Conservation (phyloP, 2,329 filamentous ascomycete genomes). For the Tolypocladium tropicale region DNA sequence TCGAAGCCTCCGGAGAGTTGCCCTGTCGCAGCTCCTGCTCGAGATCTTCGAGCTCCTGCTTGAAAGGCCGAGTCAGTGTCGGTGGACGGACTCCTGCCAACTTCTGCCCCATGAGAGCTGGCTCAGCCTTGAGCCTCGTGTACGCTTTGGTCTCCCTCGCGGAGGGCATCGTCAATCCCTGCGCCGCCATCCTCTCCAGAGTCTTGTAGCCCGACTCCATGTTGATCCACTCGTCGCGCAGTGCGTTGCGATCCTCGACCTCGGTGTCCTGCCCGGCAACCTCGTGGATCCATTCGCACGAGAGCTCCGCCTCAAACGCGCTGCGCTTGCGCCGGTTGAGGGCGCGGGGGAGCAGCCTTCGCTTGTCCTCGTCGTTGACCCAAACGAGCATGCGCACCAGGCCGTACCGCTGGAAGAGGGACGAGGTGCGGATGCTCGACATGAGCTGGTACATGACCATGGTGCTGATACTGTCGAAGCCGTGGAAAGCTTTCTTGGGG, state of each 20-base stretch:
- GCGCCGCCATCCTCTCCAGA: slow-evolving; percentile 35
- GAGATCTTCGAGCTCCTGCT: slow-evolving; percentile 30
- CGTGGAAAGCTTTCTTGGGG: slow-evolving; percentile 37
- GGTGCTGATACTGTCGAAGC: slow-evolving; percentile 45
- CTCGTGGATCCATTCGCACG: slow-evolving; percentile 49
- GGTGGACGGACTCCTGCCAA: slow-evolving; percentile 21
- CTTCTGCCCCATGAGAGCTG: slow-evolving; percentile 8
- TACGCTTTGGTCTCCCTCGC: slow-evolving; percentile 28
- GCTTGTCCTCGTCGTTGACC: slow-evolving; percentile 51
- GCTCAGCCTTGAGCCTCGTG: slow-evolving; percentile 11
- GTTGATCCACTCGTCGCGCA: slow-evolving; percentile 39
- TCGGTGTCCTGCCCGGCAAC: slow-evolving; percentile 35
- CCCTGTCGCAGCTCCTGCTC: slow-evolving; percentile 15
- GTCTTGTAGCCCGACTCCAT: slow-evolving; percentile 29
- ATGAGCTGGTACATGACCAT: slow-evolving; percentile 54
- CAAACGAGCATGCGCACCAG: slow-evolving; percentile 71
- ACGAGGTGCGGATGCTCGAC: slow-evolving; percentile 43
- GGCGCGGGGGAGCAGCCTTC: slow-evolving; percentile 47
- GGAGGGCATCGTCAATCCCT: slow-evolving; percentile 30
- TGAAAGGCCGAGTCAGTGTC: slow-evolving; percentile 26
- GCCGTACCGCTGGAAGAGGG: slow-evolving; percentile 65
- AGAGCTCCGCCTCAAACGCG: slow-evolving; percentile 49
- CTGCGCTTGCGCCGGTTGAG: slow-evolving; percentile 44
- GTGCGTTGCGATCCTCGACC: slow-evolving; percentile 14
- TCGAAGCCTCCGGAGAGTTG: not conserved